These are phyloP conservation scores for Populus ilicifolia DNA, from an alignment of 345 rosid species.

Conservation along the genomic window DNA sequence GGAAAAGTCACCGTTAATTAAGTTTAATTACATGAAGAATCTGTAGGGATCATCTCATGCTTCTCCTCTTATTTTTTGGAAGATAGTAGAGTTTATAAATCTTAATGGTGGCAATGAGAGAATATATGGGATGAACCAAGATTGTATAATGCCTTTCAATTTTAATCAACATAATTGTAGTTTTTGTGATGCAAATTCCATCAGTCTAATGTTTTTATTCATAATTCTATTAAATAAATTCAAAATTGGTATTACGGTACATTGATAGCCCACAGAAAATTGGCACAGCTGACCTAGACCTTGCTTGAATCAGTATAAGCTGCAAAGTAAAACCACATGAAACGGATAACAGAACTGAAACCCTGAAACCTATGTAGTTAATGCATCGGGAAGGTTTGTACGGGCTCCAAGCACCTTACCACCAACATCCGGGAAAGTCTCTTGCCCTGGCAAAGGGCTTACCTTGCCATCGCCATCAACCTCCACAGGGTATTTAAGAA, in stretches of 20 bases:
- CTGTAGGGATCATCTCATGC: slow-evolving; percentile 1
- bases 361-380: slow-evolving; percentile 45
- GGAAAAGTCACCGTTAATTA: slow-evolving; percentile 82
- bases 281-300: background rate
- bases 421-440: slow-evolving; percentile 79
- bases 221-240: background rate
- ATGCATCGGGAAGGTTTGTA: slow-evolving; percentile 62
- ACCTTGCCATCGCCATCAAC: slow-evolving; percentile 54
- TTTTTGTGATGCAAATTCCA: background rate
- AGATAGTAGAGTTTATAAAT: slow-evolving; percentile 15
- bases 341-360: background rate
- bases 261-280: background rate
- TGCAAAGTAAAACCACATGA: background rate
- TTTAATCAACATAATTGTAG: slow-evolving; percentile 2
- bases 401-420: slow-evolving; percentile 72
- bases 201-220: background rate
- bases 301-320: background rate
- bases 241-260: background rate
- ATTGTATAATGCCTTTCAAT: slow-evolving; percentile 11
- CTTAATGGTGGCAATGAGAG: background rate
- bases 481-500: slow-evolving; percentile 62
- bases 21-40: background rate
- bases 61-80: slow-evolving; percentile 3
- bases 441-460: slow-evolving; percentile 49
- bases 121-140: background rate